Conservation (phyloP, 495 filamentous ascomycete genomes). For the Ascobolus immersus region DNA sequence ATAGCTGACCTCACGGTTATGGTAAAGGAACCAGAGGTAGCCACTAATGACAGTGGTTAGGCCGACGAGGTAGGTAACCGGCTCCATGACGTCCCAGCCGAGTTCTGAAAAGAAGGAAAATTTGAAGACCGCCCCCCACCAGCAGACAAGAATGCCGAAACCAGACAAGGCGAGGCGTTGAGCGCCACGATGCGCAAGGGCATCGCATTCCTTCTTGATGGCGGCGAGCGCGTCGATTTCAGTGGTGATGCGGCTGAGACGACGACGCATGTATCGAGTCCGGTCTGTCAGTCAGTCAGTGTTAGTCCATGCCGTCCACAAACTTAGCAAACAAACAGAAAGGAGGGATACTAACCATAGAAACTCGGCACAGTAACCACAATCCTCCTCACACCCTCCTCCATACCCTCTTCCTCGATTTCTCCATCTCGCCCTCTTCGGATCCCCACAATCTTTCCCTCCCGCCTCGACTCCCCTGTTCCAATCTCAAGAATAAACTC, state of each 20-base stretch:
- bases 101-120: slow-evolving; percentile 53
- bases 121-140: slow-evolving; percentile 60
- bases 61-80: slow-evolving; percentile 32
- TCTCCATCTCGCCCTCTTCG: no score
- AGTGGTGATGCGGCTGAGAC: slow-evolving; percentile 43
- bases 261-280: slow-evolving; percentile 58
- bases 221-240: slow-evolving; percentile 38
- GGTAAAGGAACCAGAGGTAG: slow-evolving; percentile 83
- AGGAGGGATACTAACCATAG: no score
- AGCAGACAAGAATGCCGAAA: slow-evolving; percentile 40
- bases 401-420: no score
- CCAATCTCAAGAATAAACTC: slow-evolving; percentile 74
- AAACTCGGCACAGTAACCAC: slow-evolving; percentile 64
- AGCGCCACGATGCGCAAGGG: slow-evolving; percentile 44
- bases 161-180: slow-evolving; percentile 60
- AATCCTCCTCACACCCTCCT: slow-evolving; percentile 42
- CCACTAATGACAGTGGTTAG: slow-evolving; percentile 54
- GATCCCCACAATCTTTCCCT: no score
- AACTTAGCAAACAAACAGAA: no score
- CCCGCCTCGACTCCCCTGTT: no score
- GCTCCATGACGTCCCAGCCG: slow-evolving; percentile 84
- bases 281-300: no score
- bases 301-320: no score
- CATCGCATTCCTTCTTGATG: slow-evolving; percentile 62
- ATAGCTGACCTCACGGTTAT: slow-evolving; percentile 73